Conservation (phyloP, 2,329 filamentous ascomycete genomes). For the Scytalidium lignicola region DNA sequence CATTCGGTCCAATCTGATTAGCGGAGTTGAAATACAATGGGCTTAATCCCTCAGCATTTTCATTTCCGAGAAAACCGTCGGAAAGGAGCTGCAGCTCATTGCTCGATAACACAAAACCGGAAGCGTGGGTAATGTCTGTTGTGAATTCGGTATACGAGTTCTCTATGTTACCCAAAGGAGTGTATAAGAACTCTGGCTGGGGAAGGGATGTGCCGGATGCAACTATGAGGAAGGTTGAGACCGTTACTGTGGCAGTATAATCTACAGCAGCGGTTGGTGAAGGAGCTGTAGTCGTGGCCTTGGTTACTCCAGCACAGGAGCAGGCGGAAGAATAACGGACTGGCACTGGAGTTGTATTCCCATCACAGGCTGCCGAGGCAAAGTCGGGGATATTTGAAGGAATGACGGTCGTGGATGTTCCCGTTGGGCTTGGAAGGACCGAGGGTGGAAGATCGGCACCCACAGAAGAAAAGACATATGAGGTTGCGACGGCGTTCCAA, state of each 20-base stretch:
- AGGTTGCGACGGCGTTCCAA: not conserved
- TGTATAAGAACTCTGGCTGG: not conserved
- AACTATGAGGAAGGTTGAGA: not conserved
- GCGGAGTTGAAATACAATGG: no score
- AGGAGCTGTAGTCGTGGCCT: not conserved
- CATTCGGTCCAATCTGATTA: no score
- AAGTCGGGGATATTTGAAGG: not conserved
- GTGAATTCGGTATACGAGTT: not conserved
- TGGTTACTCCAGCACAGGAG: not conserved
- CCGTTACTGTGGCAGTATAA: not conserved
- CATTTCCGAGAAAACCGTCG: not conserved
- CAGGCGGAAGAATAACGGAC: slow-evolving; percentile 1
- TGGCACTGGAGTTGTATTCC: not conserved
- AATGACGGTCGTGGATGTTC: not conserved
- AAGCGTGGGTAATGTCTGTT: not conserved
- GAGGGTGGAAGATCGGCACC: not conserved
- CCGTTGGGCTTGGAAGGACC: not conserved
- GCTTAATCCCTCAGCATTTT: no score
- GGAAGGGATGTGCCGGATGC: not conserved
- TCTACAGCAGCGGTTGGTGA: not conserved
- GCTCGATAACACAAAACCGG: not conserved
- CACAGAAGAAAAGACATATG: not conserved
- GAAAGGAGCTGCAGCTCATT: not conserved
- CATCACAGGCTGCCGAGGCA: not conserved
- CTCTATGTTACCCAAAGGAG: no score